Conservation (phyloP, 495 filamentous ascomycete genomes). For the Penicillium malachiteum region DNA sequence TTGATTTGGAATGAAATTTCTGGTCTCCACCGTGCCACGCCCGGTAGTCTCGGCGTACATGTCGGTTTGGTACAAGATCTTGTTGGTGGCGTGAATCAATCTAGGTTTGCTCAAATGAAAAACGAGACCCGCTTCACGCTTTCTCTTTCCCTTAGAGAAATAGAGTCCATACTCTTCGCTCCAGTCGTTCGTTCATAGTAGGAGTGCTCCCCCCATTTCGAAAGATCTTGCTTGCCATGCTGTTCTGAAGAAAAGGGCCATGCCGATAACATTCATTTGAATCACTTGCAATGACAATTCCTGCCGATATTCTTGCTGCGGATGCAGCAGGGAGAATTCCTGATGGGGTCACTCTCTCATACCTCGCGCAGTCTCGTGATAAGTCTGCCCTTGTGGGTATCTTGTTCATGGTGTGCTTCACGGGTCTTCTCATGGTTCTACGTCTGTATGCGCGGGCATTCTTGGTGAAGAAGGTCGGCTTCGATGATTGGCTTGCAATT, state of each 20-base stretch:
- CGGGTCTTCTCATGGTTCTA: slow-evolving; percentile 26
- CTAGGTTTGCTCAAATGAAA: slow-evolving; percentile 1
- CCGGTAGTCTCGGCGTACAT: background rate
- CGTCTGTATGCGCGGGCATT: slow-evolving; percentile 36
- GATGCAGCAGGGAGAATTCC: slow-evolving; percentile 34
- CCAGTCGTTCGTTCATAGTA: slow-evolving; percentile 4
- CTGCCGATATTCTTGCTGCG: slow-evolving; percentile 30
- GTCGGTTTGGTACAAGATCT: slow-evolving; percentile 3
- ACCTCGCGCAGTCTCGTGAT: slow-evolving; percentile 41
- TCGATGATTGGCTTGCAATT: slow-evolving; percentile 38
- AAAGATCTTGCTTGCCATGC: background rate
- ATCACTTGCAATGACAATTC: slow-evolving; percentile 25
- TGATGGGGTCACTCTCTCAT: slow-evolving; percentile 29
- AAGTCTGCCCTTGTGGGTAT: slow-evolving; percentile 38
- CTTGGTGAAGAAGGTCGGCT: slow-evolving; percentile 32
- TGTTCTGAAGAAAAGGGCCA: background rate
- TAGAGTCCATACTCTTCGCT: background rate
- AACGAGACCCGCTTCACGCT: slow-evolving; percentile 7
- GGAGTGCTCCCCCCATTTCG: background rate
- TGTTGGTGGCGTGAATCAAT: slow-evolving; percentile 7
- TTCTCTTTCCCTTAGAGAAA: slow-evolving; percentile 10
- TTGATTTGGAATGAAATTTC: slow-evolving; percentile 1
- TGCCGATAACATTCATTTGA: slow-evolving; percentile 13
- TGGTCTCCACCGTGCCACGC: background rate
- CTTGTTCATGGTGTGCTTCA: slow-evolving; percentile 37